A percentile compares a stretch with the other conserved stretches of the same genome.
Evolutionary conservation across 164 flowering plant species (phyloP).

Genomic region (Dillenia suffruticosa): DNA sequence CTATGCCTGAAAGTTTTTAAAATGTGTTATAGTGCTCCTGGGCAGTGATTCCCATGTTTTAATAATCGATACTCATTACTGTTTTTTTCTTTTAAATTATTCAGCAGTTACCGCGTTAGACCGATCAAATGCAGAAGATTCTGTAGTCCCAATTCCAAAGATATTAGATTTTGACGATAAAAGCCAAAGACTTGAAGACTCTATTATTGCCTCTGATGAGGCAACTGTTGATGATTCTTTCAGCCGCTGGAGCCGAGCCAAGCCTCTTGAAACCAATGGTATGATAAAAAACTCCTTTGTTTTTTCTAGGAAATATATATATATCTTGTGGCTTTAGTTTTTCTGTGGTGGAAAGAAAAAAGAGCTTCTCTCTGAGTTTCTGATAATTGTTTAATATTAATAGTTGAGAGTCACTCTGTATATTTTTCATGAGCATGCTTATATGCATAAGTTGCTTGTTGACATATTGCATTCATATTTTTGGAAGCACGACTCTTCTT

Average conservation of each 20-base stretch:
- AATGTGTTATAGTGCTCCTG: not conserved
- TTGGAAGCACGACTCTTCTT: too few relatives aligned
- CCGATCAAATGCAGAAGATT: slow-evolving; percentile 89
- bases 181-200: slow-evolving; percentile 17
- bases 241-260: slow-evolving; percentile 12
- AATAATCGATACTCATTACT: not conserved
- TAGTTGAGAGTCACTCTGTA: not conserved
- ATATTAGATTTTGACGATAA: slow-evolving; percentile 37
- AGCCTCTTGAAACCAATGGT: slow-evolving; percentile 23
- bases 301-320: not conserved
- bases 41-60: not conserved
- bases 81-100: not conserved
- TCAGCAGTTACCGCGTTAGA: slow-evolving; percentile 75
- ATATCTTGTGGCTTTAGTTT: not conserved
- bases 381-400: not conserved
- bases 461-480: too few relatives aligned
- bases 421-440: too few relatives aligned
- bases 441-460: too few relatives aligned
- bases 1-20: not conserved
- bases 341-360: not conserved
- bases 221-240: slow-evolving; percentile 17
- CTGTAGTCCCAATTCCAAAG: slow-evolving; percentile 67
- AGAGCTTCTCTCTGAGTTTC: not conserved
- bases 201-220: slow-evolving; percentile 17
- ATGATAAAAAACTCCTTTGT: not conserved